Conservation (phyloP, 2,329 filamentous ascomycete genomes). For the Microcyclospora pomicola region DNA sequence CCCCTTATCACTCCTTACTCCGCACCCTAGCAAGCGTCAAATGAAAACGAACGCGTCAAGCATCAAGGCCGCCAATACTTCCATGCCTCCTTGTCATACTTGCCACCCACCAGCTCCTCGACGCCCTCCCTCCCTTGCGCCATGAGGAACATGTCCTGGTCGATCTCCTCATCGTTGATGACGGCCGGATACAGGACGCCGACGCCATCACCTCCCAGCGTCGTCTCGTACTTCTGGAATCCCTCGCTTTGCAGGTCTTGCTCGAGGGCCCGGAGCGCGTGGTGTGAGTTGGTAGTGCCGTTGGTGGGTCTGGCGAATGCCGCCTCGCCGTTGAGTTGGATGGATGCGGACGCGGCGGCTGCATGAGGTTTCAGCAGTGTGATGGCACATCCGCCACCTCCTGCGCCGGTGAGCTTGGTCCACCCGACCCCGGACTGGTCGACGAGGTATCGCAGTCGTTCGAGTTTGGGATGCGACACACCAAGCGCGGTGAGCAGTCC, state of each 20-base stretch:
- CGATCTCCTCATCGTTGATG: conserved; percentile 85
- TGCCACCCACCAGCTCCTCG: conserved; percentile 62
- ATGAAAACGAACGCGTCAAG: neutral
- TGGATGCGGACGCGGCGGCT: conserved; percentile 33
- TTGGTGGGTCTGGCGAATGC: conserved; percentile 1
- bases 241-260: conserved; percentile 43
- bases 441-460: conserved; percentile 79
- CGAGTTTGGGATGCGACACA: conserved; percentile 85
- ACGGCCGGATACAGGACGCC: conserved; percentile 90
- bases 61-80: conserved; percentile 24
- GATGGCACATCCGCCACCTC: conserved; percentile 90
- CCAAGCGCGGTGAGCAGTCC: conserved; percentile 81
- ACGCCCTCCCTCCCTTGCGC: conserved; percentile 76
- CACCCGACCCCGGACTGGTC: conserved; percentile 83
- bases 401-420: conserved; percentile 94
- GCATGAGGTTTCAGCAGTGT: conserved; percentile 62
- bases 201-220: conserved; percentile 81
- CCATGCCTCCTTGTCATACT: conserved; percentile 19
- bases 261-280: conserved; percentile 46
- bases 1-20: too few species aligned
- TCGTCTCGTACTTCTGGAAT: conserved; percentile 77
- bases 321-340: conserved; percentile 21
- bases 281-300: neutral
- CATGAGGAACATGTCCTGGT: conserved; percentile 73
- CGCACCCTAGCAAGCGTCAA: neutral